Conservation (phyloP, 2,329 filamentous ascomycete species). For the Bipolaris cookei region DNA sequence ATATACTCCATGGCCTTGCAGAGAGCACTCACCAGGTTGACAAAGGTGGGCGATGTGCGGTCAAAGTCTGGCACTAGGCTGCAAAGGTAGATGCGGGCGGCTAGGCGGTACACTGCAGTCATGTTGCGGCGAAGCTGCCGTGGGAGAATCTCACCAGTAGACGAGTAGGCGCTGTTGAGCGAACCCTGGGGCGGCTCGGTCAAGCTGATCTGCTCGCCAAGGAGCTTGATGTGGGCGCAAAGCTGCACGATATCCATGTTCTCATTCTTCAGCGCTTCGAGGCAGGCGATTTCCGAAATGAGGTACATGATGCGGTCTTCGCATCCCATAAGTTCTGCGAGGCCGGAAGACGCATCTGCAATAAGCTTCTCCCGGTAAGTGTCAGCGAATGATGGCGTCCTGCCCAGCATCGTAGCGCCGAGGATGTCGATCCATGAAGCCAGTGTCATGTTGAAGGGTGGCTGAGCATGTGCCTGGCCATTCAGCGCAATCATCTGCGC, state of each 20-base stretch:
- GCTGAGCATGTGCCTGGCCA: slow-evolving; percentile 65
- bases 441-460: slow-evolving; percentile 94
- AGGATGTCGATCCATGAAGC: slow-evolving; percentile 97
- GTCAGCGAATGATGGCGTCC: slow-evolving; percentile 86
- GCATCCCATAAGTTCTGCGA: slow-evolving; percentile 95
- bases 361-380: slow-evolving; percentile 96
- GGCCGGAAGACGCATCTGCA: slow-evolving; percentile 67
- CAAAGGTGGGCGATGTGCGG: slow-evolving; percentile 73
- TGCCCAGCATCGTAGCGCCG: slow-evolving; percentile 88
- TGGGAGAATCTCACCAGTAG: slow-evolving; percentile 76
- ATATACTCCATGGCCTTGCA: slow-evolving; percentile 79
- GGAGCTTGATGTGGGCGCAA: slow-evolving; percentile 86
- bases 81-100: slow-evolving; percentile 95
- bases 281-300: slow-evolving; percentile 95
- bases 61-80: slow-evolving; percentile 89
- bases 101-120: slow-evolving; percentile 86
- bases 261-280: slow-evolving; percentile 82
- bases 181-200: slow-evolving; percentile 68
- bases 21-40: slow-evolving; percentile 79
- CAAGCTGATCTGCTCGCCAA: slow-evolving; percentile 83
- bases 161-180: slow-evolving; percentile 60
- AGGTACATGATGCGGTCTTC: slow-evolving; percentile 98
- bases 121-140: slow-evolving; percentile 88
- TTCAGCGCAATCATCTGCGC: slow-evolving; percentile 66
- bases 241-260: slow-evolving; percentile 83